Evolutionary conservation across 2,329 filamentous ascomycete species (phyloP).

Genomic region (Neurospora sp.): DNA sequence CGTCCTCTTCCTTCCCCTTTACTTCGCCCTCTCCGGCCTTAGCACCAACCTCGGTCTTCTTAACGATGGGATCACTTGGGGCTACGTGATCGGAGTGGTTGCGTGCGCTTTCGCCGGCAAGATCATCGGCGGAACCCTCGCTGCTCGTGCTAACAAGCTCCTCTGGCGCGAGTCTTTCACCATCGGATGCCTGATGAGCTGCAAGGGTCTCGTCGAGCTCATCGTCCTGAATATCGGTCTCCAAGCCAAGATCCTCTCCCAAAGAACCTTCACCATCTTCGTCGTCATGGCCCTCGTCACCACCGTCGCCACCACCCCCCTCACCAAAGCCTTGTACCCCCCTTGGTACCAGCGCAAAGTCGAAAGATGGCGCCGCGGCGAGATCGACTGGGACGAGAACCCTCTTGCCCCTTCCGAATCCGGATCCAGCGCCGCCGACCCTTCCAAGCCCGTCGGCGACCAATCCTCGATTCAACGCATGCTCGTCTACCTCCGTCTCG

Average conservation of each 20-base stretch:
- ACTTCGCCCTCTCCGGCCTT: constrained; percentile 85
- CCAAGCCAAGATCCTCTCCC: constrained; percentile 71
- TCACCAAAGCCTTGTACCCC: constrained; percentile 66
- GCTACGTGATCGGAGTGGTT: constrained; percentile 76
- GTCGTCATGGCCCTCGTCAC: constrained; percentile 88
- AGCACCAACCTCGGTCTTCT: constrained; percentile 81
- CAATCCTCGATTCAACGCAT: constrained; percentile 47
- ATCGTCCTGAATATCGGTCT: constrained; percentile 83
- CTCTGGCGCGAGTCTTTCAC: constrained; percentile 85
- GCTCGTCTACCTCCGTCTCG: constrained; percentile 72
- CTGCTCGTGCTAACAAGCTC: constrained; percentile 64
- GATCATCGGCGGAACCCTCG: constrained; percentile 70
- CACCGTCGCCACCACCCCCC: constrained; percentile 72
- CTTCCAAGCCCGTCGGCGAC: constrained; percentile 4
- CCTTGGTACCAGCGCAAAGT: constrained; percentile 45
- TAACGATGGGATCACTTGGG: constrained; percentile 75
- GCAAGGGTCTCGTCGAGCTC: constrained; percentile 87
- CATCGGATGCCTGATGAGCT: constrained; percentile 89
- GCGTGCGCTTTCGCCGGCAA: constrained; percentile 76
- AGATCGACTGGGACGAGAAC: constrained; percentile 72
- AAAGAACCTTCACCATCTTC: constrained; percentile 82
- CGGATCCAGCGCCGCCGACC: constrained; percentile 21
- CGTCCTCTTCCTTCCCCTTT: constrained; percentile 76
- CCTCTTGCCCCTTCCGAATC: constrained; percentile 25
- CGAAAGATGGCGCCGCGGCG: constrained; percentile 57